These are phyloP conservation scores for Pythium periplocum DNA, from an alignment of 352 stramenopile species.

Conservation along the genomic window DNA sequence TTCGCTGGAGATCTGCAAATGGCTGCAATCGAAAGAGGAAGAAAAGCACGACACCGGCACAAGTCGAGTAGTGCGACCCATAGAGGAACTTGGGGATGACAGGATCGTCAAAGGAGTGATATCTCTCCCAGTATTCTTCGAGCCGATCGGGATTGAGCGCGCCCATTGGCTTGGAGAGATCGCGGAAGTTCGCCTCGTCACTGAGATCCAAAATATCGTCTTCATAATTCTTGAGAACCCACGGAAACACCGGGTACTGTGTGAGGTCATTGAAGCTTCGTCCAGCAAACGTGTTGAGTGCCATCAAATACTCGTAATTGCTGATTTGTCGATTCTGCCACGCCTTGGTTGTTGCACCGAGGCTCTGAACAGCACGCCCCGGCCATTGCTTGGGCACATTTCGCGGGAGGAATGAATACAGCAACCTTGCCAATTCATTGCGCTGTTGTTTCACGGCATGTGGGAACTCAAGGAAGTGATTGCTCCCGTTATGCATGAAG, in stretches of 20 bases:
- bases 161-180: constrained; percentile 97
- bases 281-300: constrained; percentile 89
- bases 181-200: constrained; percentile 91
- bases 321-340: constrained; percentile 78
- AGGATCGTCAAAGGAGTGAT: constrained; percentile 89
- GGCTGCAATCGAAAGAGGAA: constrained; percentile 98
- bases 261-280: constrained; percentile 90
- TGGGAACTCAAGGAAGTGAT: constrained; percentile 80
- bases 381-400: constrained; percentile 77
- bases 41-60: constrained; percentile 95
- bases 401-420: constrained; percentile 75
- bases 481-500: constrained; percentile 73
- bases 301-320: constrained; percentile 97
- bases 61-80: constrained; percentile 96
- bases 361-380: constrained; percentile 36
- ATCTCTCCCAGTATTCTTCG: constrained; percentile 93
- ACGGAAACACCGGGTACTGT: constrained; percentile 96
- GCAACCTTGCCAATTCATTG: constrained; percentile 62
- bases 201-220: constrained; percentile 64
- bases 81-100: constrained; percentile 89
- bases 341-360: constrained; percentile 57
- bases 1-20: constrained; percentile 95
- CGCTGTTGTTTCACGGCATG: constrained; percentile 62
- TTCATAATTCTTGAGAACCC: constrained; percentile 82
- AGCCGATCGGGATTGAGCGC: constrained; percentile 93